phyloP scores from a whole-genome alignment of 2,329 filamentous ascomycete species.

The Sporothrix variecibatus region DNA sequence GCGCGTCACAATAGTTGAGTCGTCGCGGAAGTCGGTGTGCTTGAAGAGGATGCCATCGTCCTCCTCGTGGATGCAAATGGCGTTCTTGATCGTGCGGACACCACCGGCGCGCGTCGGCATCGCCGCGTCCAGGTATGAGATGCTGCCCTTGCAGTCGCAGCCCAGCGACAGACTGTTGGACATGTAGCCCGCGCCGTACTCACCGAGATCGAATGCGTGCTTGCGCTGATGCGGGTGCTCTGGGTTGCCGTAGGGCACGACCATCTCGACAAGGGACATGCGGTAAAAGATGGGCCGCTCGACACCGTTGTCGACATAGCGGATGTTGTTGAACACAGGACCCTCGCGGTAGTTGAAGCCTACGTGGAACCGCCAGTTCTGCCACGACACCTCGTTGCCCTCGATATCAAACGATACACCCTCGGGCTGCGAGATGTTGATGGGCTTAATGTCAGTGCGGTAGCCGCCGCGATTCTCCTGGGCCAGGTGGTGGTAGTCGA shows the following conservation, averaged over 20 bases:
- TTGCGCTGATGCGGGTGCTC: conserved; percentile 80
- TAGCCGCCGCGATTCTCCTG: conserved; percentile 76
- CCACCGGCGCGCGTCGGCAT: conserved; percentile 78
- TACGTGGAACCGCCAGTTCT: conserved; percentile 90
- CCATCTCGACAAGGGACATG: conserved; percentile 89
- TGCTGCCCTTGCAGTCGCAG: conserved; percentile 85
- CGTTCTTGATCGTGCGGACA: conserved; percentile 81
- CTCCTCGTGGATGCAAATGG: conserved; percentile 93
- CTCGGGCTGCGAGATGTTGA: conserved; percentile 73
- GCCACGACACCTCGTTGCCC: conserved; percentile 77
- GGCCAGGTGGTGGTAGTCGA: conserved; percentile 77
- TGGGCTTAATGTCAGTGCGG: conserved; percentile 74
- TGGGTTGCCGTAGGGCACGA: conserved; percentile 83
- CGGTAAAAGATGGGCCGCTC: conserved; percentile 83
- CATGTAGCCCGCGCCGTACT: conserved; percentile 77
- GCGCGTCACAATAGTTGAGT: conserved; percentile 81
- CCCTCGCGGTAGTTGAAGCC: conserved; percentile 96
- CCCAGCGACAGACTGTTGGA: conserved; percentile 75
- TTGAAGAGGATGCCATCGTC: conserved; percentile 91
- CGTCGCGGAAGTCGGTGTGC: conserved; percentile 88
- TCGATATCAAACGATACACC: conserved; percentile 75
- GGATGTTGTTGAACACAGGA: conserved; percentile 86
- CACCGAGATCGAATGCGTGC: conserved; percentile 78
- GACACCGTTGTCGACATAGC: conserved; percentile 80
- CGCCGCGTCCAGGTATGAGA: conserved; percentile 86